Percentiles rank a stretch among this genome's conserved stretches.
Evolutionary conservation across 1,284 basidiomycete species (phyloP).

Genomic region (Mycena citricolor): DNA sequence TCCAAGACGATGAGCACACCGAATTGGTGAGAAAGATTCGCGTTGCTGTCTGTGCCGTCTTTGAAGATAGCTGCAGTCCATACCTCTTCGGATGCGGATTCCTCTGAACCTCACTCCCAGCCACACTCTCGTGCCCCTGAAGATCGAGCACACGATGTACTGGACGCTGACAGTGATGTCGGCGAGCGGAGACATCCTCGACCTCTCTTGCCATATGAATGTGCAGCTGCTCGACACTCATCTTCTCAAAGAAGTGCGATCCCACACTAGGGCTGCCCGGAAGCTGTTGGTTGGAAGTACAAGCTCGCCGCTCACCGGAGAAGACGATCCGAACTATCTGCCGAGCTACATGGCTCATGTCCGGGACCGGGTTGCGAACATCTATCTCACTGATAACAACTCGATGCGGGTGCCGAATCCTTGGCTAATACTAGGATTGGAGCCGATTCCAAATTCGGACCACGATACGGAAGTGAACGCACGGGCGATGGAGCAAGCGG

Average conservation of each 20-base stretch:
- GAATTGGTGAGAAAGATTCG: constrained; percentile 52
- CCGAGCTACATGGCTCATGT: constrained; percentile 87
- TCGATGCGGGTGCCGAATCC: constrained; percentile 66
- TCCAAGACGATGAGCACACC: constrained; percentile 33
- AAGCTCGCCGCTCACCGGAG: constrained; percentile 35
- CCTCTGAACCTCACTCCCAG: no score
- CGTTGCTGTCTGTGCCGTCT: no score
- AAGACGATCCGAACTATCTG: constrained; percentile 67
- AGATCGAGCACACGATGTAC: no score
- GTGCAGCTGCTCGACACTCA: constrained; percentile 72
- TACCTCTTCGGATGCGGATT: no score
- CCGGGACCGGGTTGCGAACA: constrained; percentile 83
- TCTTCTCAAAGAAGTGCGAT: constrained; percentile 72
- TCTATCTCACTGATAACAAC: constrained; percentile 59
- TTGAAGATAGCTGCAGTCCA: no score
- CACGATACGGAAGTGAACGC: constrained; percentile 20
- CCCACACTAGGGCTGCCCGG: constrained; percentile 68
- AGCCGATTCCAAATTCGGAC: constrained; percentile 30
- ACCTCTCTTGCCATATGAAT: no score
- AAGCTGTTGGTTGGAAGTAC: constrained; percentile 46
- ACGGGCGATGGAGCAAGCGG: constrained; percentile 28
- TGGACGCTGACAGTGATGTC: no score
- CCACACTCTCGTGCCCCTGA: no score
- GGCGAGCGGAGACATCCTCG: no score
- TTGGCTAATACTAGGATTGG: constrained; percentile 47